A percentile compares a stretch with the other conserved stretches of the same genome.
Evolutionary conservation across 2,329 filamentous ascomycete species (phyloP).

Genomic region (Ceratocystis cubensis): DNA sequence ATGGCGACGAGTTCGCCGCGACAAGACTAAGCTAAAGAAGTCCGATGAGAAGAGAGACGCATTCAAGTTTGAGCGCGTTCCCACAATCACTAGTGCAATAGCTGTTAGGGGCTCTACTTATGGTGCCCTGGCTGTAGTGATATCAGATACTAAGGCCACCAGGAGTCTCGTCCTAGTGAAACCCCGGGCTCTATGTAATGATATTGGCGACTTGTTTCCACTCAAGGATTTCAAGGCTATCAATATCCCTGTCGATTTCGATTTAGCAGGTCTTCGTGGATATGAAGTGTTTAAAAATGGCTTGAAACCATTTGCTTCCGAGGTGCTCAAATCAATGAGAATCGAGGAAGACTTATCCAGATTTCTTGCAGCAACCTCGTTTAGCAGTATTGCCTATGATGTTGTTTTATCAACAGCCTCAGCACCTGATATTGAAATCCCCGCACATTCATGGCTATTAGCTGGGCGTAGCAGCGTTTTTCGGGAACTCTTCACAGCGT

Average conservation of each 20-base stretch:
- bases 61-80: slow-evolving; percentile 88
- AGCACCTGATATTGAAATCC: slow-evolving; percentile 57
- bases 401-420: slow-evolving; percentile 43
- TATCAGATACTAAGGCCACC: slow-evolving; percentile 73
- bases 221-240: slow-evolving; percentile 46
- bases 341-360: slow-evolving; percentile 49
- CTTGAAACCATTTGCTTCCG: slow-evolving; percentile 38
- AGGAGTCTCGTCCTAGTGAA: slow-evolving; percentile 55
- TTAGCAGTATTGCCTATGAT: slow-evolving; percentile 33
- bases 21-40: slow-evolving; percentile 56
- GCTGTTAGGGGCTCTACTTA: slow-evolving; percentile 78
- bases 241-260: slow-evolving; percentile 31
- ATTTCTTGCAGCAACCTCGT: slow-evolving; percentile 35
- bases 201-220: slow-evolving; percentile 57
- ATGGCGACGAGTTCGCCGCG: slow-evolving; percentile 75
- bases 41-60: slow-evolving; percentile 60
- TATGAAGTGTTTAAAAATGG: slow-evolving; percentile 31
- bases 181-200: slow-evolving; percentile 58
- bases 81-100: slow-evolving; percentile 72
- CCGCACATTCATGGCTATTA: slow-evolving; percentile 72
- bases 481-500: slow-evolving; percentile 46
- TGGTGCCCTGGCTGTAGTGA: slow-evolving; percentile 77
- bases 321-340: slow-evolving; percentile 49
- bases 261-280: slow-evolving; percentile 33
- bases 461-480: slow-evolving; percentile 60